Evolutionary conservation across 192 early-diverging fungal species (phyloP), one percentile per base, ranked within the genome.

Genomic region (Linnemannia elongata): DNA sequence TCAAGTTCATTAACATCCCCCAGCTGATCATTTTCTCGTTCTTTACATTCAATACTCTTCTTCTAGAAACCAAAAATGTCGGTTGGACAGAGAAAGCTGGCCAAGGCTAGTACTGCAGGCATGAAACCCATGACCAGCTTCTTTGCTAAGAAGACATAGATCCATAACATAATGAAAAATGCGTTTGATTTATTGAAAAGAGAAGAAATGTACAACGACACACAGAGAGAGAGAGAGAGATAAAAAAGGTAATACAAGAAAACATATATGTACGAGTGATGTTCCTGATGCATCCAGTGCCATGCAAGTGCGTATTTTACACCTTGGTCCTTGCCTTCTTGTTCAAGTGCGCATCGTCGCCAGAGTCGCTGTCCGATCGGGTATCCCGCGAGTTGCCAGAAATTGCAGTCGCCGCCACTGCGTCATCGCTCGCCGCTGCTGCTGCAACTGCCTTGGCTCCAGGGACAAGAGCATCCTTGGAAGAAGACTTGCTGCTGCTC

Each of bases 61-160:
- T 18, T 22, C 17, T 72, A 91, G 89, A 91, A 91, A 84, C 82
- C 87, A 22, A 91, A 91, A 80, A 80, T 91, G 80, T 82, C 90
- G 8, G 77, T 69, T 18, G 87, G 88, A 38, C 89, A 91, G 76
- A 69, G 79, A 35, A 82, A 81, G 36, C 63, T 91, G 33, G 90
- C 88, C 78, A 91, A 91, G 79, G 90, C 88, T 17, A 89, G 83
- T 52, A 91, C 77, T 38, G 79, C 85, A 79, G 90, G 90, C 39
- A 91, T 91, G 90, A 88, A 89, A 75, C 85, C 87, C 17, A 44
- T 91, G 47, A 83, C 87, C 2, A 78, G 82, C 49, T 91, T 89
- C 75, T 91, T 91, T 82, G 72, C 78, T n/a, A 91, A 91, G 72
- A 89, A 90, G 33, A 20, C 80, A 55, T 66, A 66, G 60, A 66